These are phyloP conservation scores for Geosmithia morbida DNA, from an alignment of 2,329 filamentous ascomycete genomes.

Conservation along the genomic window DNA sequence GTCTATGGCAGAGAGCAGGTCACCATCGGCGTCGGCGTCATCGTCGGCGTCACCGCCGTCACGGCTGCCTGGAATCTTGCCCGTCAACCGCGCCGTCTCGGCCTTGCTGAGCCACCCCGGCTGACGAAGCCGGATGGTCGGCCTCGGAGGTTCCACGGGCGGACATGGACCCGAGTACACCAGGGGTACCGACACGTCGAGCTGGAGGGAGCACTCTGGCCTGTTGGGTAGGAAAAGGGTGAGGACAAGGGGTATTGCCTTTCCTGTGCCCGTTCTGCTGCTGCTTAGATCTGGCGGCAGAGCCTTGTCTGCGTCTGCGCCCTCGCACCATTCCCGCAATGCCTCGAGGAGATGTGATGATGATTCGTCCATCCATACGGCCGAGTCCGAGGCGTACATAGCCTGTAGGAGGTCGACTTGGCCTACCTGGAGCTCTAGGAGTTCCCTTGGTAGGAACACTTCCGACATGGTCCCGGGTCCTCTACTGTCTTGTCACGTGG, in stretches of 20 bases:
- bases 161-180: neutral
- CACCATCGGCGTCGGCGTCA: neutral
- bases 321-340: conserved; percentile 10
- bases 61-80: too few species aligned
- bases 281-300: conserved; percentile 1
- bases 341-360: conserved; percentile 6
- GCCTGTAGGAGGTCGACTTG: conserved; percentile 35
- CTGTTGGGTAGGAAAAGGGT: conserved; percentile 8
- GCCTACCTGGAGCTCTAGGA: conserved; percentile 30
- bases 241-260: conserved; percentile 10
- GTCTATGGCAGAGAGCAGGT: conserved; percentile 30
- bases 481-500: too few species aligned
- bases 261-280: too few species aligned
- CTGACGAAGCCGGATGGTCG: conserved; percentile 28
- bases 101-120: conserved; percentile 37
- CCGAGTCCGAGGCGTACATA: conserved; percentile 29
- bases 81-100: conserved; percentile 21
- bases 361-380: conserved; percentile 10
- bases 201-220: conserved; percentile 8
- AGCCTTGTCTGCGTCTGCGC: conserved; percentile 1
- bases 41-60: too few species aligned
- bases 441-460: conserved; percentile 23
- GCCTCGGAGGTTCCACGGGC: conserved; percentile 15
- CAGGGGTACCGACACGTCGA: conserved; percentile 21
- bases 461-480: too few species aligned